Evolutionary conservation across 2,329 filamentous ascomycete genomes (phyloP).

Genomic region (Didymella glomerata): DNA sequence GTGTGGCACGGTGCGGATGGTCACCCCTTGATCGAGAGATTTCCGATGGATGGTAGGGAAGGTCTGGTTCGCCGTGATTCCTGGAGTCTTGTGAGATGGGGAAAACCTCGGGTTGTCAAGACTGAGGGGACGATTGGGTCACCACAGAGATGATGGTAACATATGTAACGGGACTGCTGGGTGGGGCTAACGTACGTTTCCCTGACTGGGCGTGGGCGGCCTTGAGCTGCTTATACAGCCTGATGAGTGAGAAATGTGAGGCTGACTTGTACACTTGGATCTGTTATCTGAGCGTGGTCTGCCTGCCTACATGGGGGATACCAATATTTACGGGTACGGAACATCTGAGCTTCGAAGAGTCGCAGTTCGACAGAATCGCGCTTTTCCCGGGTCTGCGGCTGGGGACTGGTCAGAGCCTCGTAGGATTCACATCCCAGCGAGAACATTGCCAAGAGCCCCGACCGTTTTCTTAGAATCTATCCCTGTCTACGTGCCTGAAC

Average conservation of each 20-base stretch:
- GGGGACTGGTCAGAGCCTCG: slow-evolving; percentile 50
- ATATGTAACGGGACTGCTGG: slow-evolving; percentile 29
- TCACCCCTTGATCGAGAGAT: slow-evolving; percentile 39
- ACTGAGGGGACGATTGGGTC: slow-evolving; percentile 46
- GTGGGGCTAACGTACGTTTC: slow-evolving; percentile 50
- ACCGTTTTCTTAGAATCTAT: slow-evolving; percentile 47
- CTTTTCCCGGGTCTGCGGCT: slow-evolving; percentile 50
- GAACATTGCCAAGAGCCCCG: slow-evolving; percentile 46
- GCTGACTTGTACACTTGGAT: slow-evolving; percentile 41
- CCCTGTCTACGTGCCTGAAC: slow-evolving; percentile 39
- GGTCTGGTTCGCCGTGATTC: slow-evolving; percentile 40
- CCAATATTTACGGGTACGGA: slow-evolving; percentile 47
- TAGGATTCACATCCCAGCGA: slow-evolving; percentile 47
- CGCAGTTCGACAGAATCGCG: slow-evolving; percentile 39
- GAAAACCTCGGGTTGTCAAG: slow-evolving; percentile 39
- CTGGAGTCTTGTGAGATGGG: slow-evolving; percentile 50
- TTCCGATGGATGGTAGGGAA: slow-evolving; percentile 44
- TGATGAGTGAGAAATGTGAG: slow-evolving; percentile 37
- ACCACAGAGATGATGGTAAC: slow-evolving; percentile 46
- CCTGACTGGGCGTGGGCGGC: slow-evolving; percentile 20
- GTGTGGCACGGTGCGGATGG: slow-evolving; percentile 47
- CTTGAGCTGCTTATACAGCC: slow-evolving; percentile 17
- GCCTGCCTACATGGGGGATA: slow-evolving; percentile 47
- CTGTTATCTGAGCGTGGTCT: slow-evolving; percentile 42
- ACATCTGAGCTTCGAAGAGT: slow-evolving; percentile 43